Percentiles rank a stretch among this genome's conserved stretches.
These are phyloP conservation scores for Pythium rhizo-oryzae DNA, from an alignment of 352 stramenopile species.

Conservation along the genomic window DNA sequence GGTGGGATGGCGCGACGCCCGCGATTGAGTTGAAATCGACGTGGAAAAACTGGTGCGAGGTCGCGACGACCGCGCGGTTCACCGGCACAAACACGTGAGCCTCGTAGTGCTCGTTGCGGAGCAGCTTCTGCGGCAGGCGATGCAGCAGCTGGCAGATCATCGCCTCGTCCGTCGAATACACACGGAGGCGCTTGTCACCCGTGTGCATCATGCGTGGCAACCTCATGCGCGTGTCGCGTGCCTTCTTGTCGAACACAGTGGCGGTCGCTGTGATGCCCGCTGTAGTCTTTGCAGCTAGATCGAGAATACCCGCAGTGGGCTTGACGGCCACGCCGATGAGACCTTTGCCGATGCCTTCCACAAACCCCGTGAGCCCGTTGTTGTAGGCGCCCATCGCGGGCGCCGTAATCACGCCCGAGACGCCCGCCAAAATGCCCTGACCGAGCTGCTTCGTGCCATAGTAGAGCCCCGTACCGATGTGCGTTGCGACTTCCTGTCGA, in stretches of 20 bases:
- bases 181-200: constrained; percentile 71
- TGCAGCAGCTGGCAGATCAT: constrained; percentile 66
- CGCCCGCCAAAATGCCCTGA: constrained; percentile 87
- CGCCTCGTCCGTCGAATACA: constrained; percentile 78
- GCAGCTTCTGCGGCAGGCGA: constrained; percentile 53
- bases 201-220: constrained; percentile 81
- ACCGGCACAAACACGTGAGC: constrained; percentile 70
- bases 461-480: constrained; percentile 81
- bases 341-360: constrained; percentile 88
- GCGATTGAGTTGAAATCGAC: constrained; percentile 46
- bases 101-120: constrained; percentile 81
- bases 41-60: constrained; percentile 73
- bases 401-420: constrained; percentile 92
- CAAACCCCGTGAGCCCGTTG: constrained; percentile 88
- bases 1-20: constrained; percentile 28
- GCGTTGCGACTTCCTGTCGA: constrained; percentile 84
- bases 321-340: constrained; percentile 90
- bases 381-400: constrained; percentile 89
- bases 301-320: constrained; percentile 82
- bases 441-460: constrained; percentile 92
- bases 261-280: constrained; percentile 86
- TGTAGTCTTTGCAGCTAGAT: constrained; percentile 76
- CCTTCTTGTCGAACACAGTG: constrained; percentile 81
- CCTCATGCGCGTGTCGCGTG: constrained; percentile 59
- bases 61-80: constrained; percentile 69